Evolutionary conservation across 805 yeast genomes (phyloP), one percentile per base, ranked within the genome.

Genomic region (Blastobotrys peoriensis): DNA sequence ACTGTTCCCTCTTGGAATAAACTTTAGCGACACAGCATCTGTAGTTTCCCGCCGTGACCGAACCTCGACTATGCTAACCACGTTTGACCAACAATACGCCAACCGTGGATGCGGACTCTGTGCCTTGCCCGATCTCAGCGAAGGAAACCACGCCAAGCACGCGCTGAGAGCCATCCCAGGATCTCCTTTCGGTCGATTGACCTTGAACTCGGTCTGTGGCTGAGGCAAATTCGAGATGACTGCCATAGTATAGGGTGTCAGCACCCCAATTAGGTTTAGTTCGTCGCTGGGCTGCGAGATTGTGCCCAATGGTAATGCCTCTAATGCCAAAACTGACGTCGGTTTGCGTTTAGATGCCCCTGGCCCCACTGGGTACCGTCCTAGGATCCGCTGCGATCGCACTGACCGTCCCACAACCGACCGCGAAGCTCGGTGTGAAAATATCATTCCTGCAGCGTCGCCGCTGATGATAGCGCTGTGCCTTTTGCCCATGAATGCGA

Each of bases 21-120:
- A 71, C 35, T 56, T 62, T 19, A 73, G 47, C 5, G 53, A 48
- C 0, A 55, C 50, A 8, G 53, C 59, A 4, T 44, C 45, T 4
- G 57, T 44, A 0, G 62, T 58, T 9, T 67, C 67, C 43, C 67
- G 60, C 16, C 51, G 48, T 16, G 51, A 44, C 3, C 59, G 61
- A 2, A 81, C 60, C 44, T 80, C 82, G 5, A 81, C 51, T 1
- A 86, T 55, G 0, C 79, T 76, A 43, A 85, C 54, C 5, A 70
- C 67, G 47, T 79, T 78, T n/a, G 76, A 68, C 83, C 87, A 83
- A 33, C 84, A 69, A 51, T 80, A 84, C 0, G 84, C 89, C 35
- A 86, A 59, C 47, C 71, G 63, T 3, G 57, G 45, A 9, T 27
- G 22, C 13, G 38, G 41, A 4, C 38, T 25, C 15, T 40, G 40